Percentiles rank a stretch among this genome's conserved stretches.
Evolutionary conservation across 805 yeast genomes (phyloP).

Genomic region (Ogataea salicorniae): DNA sequence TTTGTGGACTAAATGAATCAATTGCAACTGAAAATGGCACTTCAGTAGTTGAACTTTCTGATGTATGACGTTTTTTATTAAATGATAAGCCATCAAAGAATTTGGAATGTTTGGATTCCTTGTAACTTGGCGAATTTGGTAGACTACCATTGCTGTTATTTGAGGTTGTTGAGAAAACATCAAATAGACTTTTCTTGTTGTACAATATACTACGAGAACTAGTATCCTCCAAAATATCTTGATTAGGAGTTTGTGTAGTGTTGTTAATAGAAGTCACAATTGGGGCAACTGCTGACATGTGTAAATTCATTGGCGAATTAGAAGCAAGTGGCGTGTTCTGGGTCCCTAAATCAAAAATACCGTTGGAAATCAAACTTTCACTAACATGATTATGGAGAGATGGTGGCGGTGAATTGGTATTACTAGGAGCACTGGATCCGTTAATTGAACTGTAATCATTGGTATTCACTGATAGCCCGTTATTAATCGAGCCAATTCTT

Average conservation of each 20-base stretch:
- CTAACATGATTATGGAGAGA: slow-evolving; percentile 3
- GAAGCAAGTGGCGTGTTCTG: slow-evolving; percentile 17
- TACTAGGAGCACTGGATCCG: slow-evolving; percentile 1
- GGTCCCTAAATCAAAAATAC: slow-evolving; percentile 11
- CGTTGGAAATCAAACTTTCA: slow-evolving; percentile 4
- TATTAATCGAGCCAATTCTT: not conserved
- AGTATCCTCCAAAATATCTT: slow-evolving; percentile 10
- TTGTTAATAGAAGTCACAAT: not conserved
- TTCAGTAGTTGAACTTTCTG: slow-evolving; percentile 10
- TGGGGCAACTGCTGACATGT: slow-evolving; percentile 1
- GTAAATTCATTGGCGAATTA: slow-evolving; percentile 10
- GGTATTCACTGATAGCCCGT: not conserved
- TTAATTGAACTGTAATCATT: not conserved
- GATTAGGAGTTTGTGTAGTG: not conserved
- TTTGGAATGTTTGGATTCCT: slow-evolving; percentile 15
- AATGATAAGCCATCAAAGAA: slow-evolving; percentile 15
- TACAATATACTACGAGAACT: slow-evolving; percentile 5
- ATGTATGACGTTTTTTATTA: slow-evolving; percentile 7
- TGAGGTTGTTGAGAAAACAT: slow-evolving; percentile 13
- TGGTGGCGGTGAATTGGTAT: slow-evolving; percentile 3
- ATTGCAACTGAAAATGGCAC: slow-evolving; percentile 2
- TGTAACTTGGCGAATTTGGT: slow-evolving; percentile 17
- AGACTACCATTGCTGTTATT: slow-evolving; percentile 14
- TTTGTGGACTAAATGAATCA: slow-evolving; percentile 6
- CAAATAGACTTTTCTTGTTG: slow-evolving; percentile 15